Percentiles rank a stretch among this genome's conserved stretches.
Conservation (phyloP, 2,329 filamentous ascomycete species). For the Sarocladiaceae sp. region DNA sequence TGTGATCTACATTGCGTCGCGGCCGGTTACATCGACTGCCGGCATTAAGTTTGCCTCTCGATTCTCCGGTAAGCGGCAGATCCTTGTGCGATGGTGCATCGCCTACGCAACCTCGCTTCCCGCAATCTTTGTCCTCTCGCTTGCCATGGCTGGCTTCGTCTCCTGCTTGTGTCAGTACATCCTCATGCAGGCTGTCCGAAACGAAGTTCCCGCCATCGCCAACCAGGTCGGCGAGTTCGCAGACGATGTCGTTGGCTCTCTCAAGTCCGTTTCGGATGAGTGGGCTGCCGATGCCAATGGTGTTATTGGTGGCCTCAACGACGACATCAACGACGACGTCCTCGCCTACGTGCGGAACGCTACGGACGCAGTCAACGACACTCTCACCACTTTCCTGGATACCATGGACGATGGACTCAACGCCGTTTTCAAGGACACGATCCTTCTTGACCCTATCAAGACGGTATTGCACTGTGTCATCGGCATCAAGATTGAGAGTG, state of each 20-base stretch:
- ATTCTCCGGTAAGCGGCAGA: slow-evolving; percentile 60
- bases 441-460: slow-evolving; percentile 70
- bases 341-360: slow-evolving; percentile 83
- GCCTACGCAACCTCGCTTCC: slow-evolving; percentile 82
- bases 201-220: slow-evolving; percentile 69
- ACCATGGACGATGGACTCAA: slow-evolving; percentile 71
- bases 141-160: slow-evolving; percentile 76
- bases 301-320: slow-evolving; percentile 64
- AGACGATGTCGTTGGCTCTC: slow-evolving; percentile 64
- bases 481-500: slow-evolving; percentile 73
- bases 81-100: slow-evolving; percentile 73
- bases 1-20: slow-evolving; percentile 78
- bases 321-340: slow-evolving; percentile 75
- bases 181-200: slow-evolving; percentile 65
- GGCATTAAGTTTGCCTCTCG: slow-evolving; percentile 65
- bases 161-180: slow-evolving; percentile 78
- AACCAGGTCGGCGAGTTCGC: slow-evolving; percentile 73
- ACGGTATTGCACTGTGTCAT: slow-evolving; percentile 84
- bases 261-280: slow-evolving; percentile 64
- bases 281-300: slow-evolving; percentile 75
- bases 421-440: slow-evolving; percentile 71
- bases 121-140: slow-evolving; percentile 78
- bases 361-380: slow-evolving; percentile 76
- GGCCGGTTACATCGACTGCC: slow-evolving; percentile 65
- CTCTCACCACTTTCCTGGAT: slow-evolving; percentile 74